Evolutionary conservation across 192 early-diverging fungal species (phyloP).

Genomic region (Umbelopsis sp.): DNA sequence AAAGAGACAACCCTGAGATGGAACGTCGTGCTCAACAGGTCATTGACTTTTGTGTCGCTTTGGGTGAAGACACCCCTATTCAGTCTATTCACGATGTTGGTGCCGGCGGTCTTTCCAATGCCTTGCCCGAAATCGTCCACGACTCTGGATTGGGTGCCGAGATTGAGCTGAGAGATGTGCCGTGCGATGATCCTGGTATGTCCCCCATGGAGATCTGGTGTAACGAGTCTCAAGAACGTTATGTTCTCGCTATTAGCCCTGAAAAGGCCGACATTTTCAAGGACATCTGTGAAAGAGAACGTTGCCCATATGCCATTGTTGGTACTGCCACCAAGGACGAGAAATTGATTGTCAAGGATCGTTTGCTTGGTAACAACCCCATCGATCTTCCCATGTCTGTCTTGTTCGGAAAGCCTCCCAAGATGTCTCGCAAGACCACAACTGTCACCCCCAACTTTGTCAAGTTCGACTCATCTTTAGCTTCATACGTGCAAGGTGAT

Average conservation of each 20-base stretch:
- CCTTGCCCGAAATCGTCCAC: conserved; percentile 97
- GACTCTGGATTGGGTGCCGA: conserved; percentile 89
- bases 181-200: conserved; percentile 88
- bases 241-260: conserved; percentile 89
- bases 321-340: conserved; percentile 86
- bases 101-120: conserved; percentile 98
- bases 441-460: conserved; percentile 54
- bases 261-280: conserved; percentile 71
- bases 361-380: conserved; percentile 57
- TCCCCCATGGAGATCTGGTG: conserved; percentile 99
- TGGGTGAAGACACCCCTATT: conserved; percentile 85
- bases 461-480: conserved; percentile 61
- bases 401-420: conserved; percentile 96
- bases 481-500: conserved; percentile 61
- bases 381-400: conserved; percentile 97
- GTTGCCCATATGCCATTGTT: conserved; percentile 89
- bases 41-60: conserved; percentile 87
- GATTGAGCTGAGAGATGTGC: conserved; percentile 91
- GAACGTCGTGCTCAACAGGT: conserved; percentile 97
- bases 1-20: conserved; percentile 99
- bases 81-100: conserved; percentile 98
- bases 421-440: conserved; percentile 81
- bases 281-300: conserved; percentile 84
- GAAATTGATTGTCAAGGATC: conserved; percentile 80
- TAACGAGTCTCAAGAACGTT: conserved; percentile 99